Evolutionary conservation across 441 rosid species (phyloP).

Genomic region (Populus tomentosa): DNA sequence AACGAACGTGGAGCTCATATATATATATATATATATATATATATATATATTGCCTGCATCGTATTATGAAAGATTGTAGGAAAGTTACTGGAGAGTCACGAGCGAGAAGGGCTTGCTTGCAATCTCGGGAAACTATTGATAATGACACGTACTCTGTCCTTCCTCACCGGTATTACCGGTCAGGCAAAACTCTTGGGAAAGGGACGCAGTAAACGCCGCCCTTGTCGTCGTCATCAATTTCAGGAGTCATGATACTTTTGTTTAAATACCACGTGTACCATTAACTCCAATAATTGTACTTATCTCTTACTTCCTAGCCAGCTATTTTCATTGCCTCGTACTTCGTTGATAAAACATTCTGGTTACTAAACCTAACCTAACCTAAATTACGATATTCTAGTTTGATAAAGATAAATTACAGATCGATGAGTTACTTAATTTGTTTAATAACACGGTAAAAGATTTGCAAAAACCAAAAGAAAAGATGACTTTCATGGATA

Average conservation of each 20-base stretch:
- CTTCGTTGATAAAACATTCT: slow-evolving; percentile 17
- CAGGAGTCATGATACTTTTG: not conserved
- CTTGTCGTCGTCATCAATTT: slow-evolving; percentile 14
- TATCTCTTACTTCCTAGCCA: slow-evolving; percentile 15
- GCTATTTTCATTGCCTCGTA: slow-evolving; percentile 14
- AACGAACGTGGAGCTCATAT: not conserved
- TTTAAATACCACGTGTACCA: slow-evolving; percentile 24
- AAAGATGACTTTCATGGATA: too few species aligned
- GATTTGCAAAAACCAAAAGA: too few species aligned
- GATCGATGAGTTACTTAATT: too few species aligned
- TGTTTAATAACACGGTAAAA: too few species aligned
- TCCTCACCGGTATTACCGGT: slow-evolving; percentile 32
- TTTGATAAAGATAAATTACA: not conserved
- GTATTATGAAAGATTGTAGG: too few species aligned
- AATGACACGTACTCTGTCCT: slow-evolving; percentile 20
- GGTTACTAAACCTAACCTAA: too few species aligned
- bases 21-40: too few species aligned
- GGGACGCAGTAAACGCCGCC: slow-evolving; percentile 26
- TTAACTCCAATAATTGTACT: slow-evolving; percentile 26
- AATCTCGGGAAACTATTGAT: slow-evolving; percentile 6
- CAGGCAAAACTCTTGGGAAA: not conserved
- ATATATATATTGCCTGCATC: not conserved
- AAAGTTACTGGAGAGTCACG: not conserved
- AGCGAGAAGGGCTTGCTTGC: not conserved
- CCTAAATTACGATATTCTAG: not conserved